Conservation (phyloP, 768 basidiomycete genomes). For the Auriscalpium microsporum region DNA sequence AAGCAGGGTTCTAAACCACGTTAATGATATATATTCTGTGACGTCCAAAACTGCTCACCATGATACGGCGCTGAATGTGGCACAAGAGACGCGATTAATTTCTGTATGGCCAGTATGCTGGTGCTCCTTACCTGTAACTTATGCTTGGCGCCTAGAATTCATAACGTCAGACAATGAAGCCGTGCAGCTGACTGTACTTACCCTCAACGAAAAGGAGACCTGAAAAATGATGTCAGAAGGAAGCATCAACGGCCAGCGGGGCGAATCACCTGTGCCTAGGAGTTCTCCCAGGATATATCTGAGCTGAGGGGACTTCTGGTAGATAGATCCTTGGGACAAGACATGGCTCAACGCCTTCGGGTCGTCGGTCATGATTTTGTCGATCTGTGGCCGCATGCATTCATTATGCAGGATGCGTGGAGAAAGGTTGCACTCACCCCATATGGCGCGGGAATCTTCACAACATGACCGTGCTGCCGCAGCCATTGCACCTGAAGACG, state of each 20-base stretch:
- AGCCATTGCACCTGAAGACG: not conserved
- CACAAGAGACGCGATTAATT: not conserved
- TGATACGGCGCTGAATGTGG: not conserved
- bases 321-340: not conserved
- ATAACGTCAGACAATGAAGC: not conserved
- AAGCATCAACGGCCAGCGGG: not conserved
- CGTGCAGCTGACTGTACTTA: not conserved
- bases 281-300: not conserved
- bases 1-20: not conserved
- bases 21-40: not conserved
- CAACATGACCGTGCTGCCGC: not conserved
- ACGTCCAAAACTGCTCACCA: not conserved
- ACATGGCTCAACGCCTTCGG: not conserved
- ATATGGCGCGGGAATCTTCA: not conserved
- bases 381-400: not conserved
- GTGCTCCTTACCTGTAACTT: not conserved
- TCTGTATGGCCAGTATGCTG: not conserved
- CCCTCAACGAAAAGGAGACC: not conserved
- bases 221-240: not conserved
- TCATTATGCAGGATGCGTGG: not conserved
- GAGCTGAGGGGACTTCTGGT: not conserved
- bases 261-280: not conserved
- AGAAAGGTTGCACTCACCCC: not conserved
- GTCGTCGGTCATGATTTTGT: not conserved
- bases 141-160: not conserved